Evolutionary conservation across 1,284 basidiomycete species (phyloP), one percentile per base, ranked within the genome.

Genomic region (Calocybe gambosa): DNA sequence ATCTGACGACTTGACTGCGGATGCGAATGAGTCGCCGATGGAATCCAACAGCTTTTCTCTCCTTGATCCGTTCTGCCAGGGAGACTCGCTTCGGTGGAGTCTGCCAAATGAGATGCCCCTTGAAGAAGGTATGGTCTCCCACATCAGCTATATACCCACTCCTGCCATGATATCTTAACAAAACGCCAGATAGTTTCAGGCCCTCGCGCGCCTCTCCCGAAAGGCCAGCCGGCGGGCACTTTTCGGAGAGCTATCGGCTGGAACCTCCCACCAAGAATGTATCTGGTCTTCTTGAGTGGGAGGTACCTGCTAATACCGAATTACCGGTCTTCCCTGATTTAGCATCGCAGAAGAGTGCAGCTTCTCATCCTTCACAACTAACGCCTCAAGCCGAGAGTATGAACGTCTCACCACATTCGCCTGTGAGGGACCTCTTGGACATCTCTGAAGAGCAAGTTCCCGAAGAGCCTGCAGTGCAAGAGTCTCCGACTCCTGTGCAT

Each of bases 11-110:
- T 4, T 7, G 21, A 23, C 4, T 23, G 21, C 21, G 21, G 7
- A 23, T 4, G 7, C 7, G 7, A 23, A 23, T 18, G n/a, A n/a
- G n/a, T 39, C 33, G 16, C 36, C 49, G n/a, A 9, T 28, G 2
- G 13, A 18, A 37, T 39, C 45, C 6, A 28, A 19, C 12, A 35
- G 25, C 26, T 28, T 44, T 16, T 47, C 45, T 31, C 35, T 42
- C 5, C 37, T 39, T 3, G 40, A 43, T 19, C 48, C 42, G 45
- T 39, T 45, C 4, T 35, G 23, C 15, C 25, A n/a, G 3, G 39
- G 39, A 44, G 37, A 2, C 42, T 31, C 13, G 20, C 15, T 13
- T 25, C 6, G 39, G 10, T 9, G 2, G 15, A 3, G 15, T 8
- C 21, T 4, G n/a, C 9, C 3, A 3, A 8, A 34, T n/a, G 31